Conservation (phyloP, 805 yeast species). For the Myxozyma vanderwaltii region DNA sequence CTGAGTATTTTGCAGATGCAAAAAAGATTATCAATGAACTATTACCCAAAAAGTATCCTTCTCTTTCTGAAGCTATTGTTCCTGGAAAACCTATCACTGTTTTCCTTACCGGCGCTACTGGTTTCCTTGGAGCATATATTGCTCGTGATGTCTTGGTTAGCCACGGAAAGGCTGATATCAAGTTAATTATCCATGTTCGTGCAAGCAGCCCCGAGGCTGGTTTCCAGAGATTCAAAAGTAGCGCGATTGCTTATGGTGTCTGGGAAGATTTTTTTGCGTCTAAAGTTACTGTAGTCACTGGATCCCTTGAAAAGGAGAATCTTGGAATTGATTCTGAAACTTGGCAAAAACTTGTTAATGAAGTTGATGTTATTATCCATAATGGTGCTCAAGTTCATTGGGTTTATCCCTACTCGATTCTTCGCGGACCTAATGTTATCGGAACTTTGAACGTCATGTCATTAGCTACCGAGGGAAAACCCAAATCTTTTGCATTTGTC, state of each 20-base stretch:
- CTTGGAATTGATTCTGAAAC: conserved; percentile 64
- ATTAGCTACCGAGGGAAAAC: conserved; percentile 73
- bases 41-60: conserved; percentile 50
- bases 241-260: conserved; percentile 80
- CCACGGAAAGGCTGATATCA: conserved; percentile 48
- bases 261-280: conserved; percentile 65
- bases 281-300: conserved; percentile 72
- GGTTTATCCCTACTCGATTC: conserved; percentile 91
- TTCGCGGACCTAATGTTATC: conserved; percentile 91
- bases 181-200: conserved; percentile 86
- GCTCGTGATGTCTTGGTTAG: conserved; percentile 65
- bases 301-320: conserved; percentile 71
- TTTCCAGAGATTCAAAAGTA: conserved; percentile 67
- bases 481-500: conserved; percentile 86
- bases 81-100: conserved; percentile 53
- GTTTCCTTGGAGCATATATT: conserved; percentile 91
- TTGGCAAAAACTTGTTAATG: conserved; percentile 61
- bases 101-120: conserved; percentile 94
- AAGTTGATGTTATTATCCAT: conserved; percentile 82
- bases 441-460: conserved; percentile 83
- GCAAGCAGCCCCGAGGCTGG: conserved; percentile 72
- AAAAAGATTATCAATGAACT: conserved; percentile 47
- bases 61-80: conserved; percentile 47
- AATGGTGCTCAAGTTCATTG: conserved; percentile 99
- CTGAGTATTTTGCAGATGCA: conserved; percentile 77